Base-by-base conservation (phyloP, 2,329 filamentous ascomycete genomes). In the Hirsutella thompsonii region DNA sequence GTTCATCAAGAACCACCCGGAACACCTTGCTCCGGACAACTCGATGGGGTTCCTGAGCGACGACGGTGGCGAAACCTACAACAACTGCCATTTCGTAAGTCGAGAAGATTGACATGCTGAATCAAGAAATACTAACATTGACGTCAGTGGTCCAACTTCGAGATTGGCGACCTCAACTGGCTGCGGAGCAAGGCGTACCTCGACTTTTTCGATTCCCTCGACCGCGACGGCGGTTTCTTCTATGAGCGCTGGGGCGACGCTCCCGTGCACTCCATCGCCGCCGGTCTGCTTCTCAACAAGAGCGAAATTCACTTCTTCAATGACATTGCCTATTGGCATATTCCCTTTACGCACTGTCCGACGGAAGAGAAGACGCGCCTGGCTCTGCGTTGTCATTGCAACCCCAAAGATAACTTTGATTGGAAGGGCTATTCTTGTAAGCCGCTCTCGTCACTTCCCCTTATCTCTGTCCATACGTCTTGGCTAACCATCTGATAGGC, bases 211-310 rank as follows among this genome's bases (percentile, higher is more conserved):
- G 77, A 89, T 39, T 74, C 79, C 5, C 77, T 98, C 23, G 92
- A 98, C 62, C 69, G 76, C 51, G 88, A 94, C 40, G 92, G 92
- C 48, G 92, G 92, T 47, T 98, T 98, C 75, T 96, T 95, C 72
- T 96, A 96, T 62, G 92, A 98, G 66, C 82, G 90, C 53, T 98
- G 90, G 90, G 90, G 90, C 45, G 90, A 98, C 63, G 92, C 92
- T 5, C 92, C 92, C 0, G 87, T 98, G 5, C 92, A 98, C 67
- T 95, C 90, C n/a, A 95, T 98, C 51, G 92, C 86, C 13, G 92
- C 92, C 3, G 75, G 75, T 45, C 68, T 98, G 33, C 74, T 96
- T 62, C 72, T 98, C 48, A 81, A 84, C 62, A 95, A 94, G 69
- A 83, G 92, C 38, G 81, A 98, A 60, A 79, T 98, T 47, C 92